Percentiles rank a stretch among this genome's conserved stretches.
Conservation (phyloP, 768 basidiomycete genomes). For the Termitomyces sp. region DNA sequence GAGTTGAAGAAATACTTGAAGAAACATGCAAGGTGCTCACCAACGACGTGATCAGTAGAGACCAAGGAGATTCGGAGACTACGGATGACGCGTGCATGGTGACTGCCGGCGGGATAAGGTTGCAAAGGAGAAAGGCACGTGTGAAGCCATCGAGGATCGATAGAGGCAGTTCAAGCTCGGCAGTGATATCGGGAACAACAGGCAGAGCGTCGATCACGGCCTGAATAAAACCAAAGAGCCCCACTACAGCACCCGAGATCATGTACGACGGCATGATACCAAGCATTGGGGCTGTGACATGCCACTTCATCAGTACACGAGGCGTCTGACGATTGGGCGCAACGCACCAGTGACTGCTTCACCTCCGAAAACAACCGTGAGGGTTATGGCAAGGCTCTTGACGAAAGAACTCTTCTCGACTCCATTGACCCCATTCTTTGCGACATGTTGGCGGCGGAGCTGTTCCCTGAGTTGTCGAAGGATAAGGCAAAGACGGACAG, state of each 20-base stretch:
- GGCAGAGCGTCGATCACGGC: conserved; percentile 61
- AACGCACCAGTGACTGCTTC: conserved; percentile 61
- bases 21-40: conserved; percentile 33
- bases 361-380: conserved; percentile 75
- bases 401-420: conserved; percentile 52
- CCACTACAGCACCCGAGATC: conserved; percentile 60
- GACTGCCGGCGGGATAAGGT: conserved; percentile 69
- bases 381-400: conserved; percentile 50
- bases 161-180: conserved; percentile 64
- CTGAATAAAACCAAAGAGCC: conserved; percentile 58
- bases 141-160: conserved; percentile 74
- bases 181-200: conserved; percentile 41
- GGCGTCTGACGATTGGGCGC: not conserved
- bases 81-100: conserved; percentile 41
- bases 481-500: conserved; percentile 63
- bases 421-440: conserved; percentile 28
- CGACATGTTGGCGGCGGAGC: conserved; percentile 37
- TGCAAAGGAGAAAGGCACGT: conserved; percentile 74
- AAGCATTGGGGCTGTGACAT: conserved; percentile 50
- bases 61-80: conserved; percentile 68
- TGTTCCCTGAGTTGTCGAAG: conserved; percentile 64
- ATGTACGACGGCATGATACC: conserved; percentile 75
- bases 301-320: conserved; percentile 4
- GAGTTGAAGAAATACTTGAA: not conserved
- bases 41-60: conserved; percentile 67